These are phyloP conservation scores for Capronia coronata DNA, from an alignment of 2,329 filamentous ascomycete genomes.

Conservation along the genomic window DNA sequence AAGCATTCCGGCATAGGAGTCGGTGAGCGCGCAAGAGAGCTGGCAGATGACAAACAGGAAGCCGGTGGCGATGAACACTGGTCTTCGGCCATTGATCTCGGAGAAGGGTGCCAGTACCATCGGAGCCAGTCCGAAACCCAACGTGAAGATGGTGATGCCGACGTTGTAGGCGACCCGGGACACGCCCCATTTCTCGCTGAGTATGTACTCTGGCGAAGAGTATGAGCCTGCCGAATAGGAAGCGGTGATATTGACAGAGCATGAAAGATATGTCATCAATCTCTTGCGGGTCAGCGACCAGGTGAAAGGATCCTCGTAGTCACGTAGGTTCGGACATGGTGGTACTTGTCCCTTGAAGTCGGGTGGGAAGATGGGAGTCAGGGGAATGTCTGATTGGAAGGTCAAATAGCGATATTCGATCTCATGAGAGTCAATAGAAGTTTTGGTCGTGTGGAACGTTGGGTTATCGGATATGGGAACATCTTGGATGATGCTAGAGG, in stretches of 20 bases:
- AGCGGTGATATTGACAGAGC: conserved; percentile 66
- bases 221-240: conserved; percentile 79
- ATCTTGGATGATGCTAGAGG: conserved; percentile 1
- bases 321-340: conserved; percentile 54
- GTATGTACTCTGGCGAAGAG: conserved; percentile 59
- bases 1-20: conserved; percentile 65
- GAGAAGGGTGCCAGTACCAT: conserved; percentile 86
- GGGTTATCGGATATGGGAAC: conserved; percentile 9
- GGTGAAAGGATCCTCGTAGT: conserved; percentile 63
- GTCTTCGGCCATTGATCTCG: conserved; percentile 79
- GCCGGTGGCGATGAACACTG: conserved; percentile 71
- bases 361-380: conserved; percentile 17
- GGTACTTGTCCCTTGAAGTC: conserved; percentile 13
- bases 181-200: conserved; percentile 60
- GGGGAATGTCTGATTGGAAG: conserved; percentile 24
- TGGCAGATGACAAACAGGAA: conserved; percentile 61
- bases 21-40: conserved; percentile 65
- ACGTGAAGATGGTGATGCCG: conserved; percentile 72
- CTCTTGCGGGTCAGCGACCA: conserved; percentile 68
- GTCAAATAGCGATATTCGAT: conserved; percentile 25
- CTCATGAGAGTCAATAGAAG: conserved; percentile 3
- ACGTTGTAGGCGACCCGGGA: conserved; percentile 58
- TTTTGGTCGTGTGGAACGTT: not conserved
- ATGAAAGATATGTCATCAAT: conserved; percentile 67
- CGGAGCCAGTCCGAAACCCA: conserved; percentile 73